These are phyloP conservation scores for Yamadazyma diddensiae DNA, from an alignment of 1,139 yeast genomes.

Conservation along the genomic window DNA sequence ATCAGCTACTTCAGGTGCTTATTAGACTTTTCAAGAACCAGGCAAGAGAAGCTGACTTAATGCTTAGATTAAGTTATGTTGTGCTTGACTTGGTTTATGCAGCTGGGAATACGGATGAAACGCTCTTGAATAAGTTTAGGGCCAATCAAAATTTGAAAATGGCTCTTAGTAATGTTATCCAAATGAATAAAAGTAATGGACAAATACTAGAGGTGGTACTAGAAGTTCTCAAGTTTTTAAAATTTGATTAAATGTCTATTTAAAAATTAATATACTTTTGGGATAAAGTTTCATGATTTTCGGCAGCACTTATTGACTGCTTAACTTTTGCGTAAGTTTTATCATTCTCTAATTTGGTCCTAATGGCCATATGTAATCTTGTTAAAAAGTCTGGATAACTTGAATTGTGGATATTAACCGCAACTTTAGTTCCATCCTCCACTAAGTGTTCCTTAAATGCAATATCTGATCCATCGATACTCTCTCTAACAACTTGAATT, in stretches of 20 bases:
- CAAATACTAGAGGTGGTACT: conserved; percentile 19
- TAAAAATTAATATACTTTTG: conserved; percentile 40
- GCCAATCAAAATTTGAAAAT: conserved; percentile 16
- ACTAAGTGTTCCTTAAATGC: conserved; percentile 60
- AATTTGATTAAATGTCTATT: conserved; percentile 10
- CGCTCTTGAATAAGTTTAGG: conserved; percentile 11
- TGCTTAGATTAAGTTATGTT: conserved; percentile 35
- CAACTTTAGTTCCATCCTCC: conserved; percentile 57
- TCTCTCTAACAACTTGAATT: conserved; percentile 63
- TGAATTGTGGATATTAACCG: conserved; percentile 34
- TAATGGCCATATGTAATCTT: conserved; percentile 58
- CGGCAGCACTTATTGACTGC: conserved; percentile 29
- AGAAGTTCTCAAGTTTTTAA: conserved; percentile 20
- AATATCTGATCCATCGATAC: conserved; percentile 58
- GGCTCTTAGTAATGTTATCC: conserved; percentile 18
- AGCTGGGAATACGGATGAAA: conserved; percentile 15
- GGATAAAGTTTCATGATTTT: conserved; percentile 32
- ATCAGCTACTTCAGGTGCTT: conserved; percentile 22
- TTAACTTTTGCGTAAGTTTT: conserved; percentile 32
- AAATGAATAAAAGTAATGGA: conserved; percentile 11
- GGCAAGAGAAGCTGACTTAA: conserved; percentile 25
- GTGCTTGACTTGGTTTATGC: conserved; percentile 29
- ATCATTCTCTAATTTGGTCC: conserved; percentile 50
- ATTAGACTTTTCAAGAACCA: conserved; percentile 29
- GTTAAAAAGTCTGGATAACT: conserved; percentile 61